Conservation (phyloP, 257 asterid genomes). For the Scutellaria minor region DNA sequence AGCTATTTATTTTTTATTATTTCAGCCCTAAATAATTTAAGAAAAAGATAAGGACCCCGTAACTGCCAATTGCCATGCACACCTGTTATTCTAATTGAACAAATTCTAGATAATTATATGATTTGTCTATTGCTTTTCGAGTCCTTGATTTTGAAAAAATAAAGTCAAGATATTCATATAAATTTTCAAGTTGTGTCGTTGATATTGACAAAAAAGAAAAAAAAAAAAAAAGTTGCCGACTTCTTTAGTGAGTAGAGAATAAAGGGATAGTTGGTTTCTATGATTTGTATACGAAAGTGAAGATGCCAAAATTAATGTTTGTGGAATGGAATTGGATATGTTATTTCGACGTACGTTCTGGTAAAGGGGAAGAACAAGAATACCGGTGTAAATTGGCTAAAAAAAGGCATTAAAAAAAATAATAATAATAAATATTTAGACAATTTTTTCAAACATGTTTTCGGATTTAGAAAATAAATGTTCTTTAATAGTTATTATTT, state of each 20-base stretch:
- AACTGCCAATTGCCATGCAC: slow-evolving; percentile 30
- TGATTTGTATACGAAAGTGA: background rate
- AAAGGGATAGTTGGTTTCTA: background rate
- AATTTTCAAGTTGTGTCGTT: background rate
- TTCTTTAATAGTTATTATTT: too few species aligned
- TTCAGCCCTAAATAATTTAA: background rate
- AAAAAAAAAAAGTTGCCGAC: background rate
- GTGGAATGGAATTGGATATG: too few species aligned
- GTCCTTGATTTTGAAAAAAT: background rate
- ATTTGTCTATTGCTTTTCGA: background rate
- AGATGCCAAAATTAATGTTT: background rate
- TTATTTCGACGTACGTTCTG: too few species aligned
- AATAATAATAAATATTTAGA: too few species aligned
- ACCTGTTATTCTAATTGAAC: background rate
- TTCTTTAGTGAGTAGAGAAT: background rate
- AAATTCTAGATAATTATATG: background rate
- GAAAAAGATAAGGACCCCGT: background rate
- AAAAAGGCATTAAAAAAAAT: too few species aligned
- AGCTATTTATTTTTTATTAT: background rate
- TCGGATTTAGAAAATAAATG: too few species aligned
- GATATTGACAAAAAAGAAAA: background rate
- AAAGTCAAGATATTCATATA: background rate
- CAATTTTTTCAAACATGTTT: too few species aligned
- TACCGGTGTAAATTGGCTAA: too few species aligned
- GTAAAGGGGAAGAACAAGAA: too few species aligned